Evolutionary conservation across 164 flowering plant genomes (phyloP), one percentile per base, ranked within the genome.

Genomic region (Annona squamosa): DNA sequence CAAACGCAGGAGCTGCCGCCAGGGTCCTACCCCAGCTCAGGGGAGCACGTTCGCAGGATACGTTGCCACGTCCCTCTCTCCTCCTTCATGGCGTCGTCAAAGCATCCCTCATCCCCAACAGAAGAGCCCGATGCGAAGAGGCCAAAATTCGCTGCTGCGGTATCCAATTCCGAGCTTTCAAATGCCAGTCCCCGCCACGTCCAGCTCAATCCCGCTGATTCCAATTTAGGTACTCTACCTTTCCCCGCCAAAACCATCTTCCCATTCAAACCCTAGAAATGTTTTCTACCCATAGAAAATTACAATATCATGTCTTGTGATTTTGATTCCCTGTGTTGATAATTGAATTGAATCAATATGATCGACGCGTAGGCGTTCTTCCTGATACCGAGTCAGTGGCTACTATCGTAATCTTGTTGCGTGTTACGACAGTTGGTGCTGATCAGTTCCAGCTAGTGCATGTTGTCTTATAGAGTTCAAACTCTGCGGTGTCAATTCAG

Each of bases 61-160:
- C 59, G 13, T 2, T 52, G 13, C 10, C 13, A 9, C 13, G 12
- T 48, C 52, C 9, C 52, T 48, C 6, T 48, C 7, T 48, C 57
- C 57, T 48, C 57, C 12, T 12, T 48, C 57, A 82, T 79, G 84
- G 84, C 79, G 63, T 72, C 81, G 42, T n/a, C 67, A 18, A 79
- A 80, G 74, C 81, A 67, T 37, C 68, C 67, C n/a, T 69, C 3
- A 63, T 68, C 48, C 44, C 17, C 57, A 44, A 9, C 65, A 73
- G 78, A 72, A 18, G 71, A 71, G 66, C 68, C 65, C 1, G 77
- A 73, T 37, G 12, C 52, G 65, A 71, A 71, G 18, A 63, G 67
- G 43, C 48, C 62, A 52, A 48, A 48, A 12, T 18, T 69, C 13
- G 9, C 18, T 59, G 3, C 19, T 4, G 42, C 43, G 44, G 12